Conservation (phyloP, 2,329 filamentous ascomycete genomes). For the Alternaria angustiovoidea region DNA sequence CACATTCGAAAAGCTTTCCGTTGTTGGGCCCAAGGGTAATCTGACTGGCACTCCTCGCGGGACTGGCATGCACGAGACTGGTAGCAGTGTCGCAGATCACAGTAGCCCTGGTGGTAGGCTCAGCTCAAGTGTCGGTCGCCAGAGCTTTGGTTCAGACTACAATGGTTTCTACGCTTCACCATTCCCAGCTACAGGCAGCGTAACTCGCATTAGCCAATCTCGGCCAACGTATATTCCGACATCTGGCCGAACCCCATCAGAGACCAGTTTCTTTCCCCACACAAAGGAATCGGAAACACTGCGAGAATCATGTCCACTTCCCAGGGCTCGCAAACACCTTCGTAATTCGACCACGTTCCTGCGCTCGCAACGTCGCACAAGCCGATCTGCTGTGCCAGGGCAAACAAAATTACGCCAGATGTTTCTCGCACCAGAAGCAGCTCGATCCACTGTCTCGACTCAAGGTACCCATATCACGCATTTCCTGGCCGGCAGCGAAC, state of each 20-base stretch:
- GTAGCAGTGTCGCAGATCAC: conserved; percentile 50
- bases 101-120: conserved; percentile 43
- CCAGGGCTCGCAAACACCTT: conserved; percentile 22
- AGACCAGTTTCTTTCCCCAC: conserved; percentile 31
- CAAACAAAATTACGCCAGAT: conserved; percentile 48
- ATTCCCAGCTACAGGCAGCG: conserved; percentile 29
- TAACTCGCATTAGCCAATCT: conserved; percentile 30
- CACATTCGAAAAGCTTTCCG: conserved; percentile 46
- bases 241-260: conserved; percentile 33
- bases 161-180: conserved; percentile 35
- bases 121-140: conserved; percentile 29
- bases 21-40: conserved; percentile 47
- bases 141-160: conserved; percentile 21
- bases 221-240: conserved; percentile 1
- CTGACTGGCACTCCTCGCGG: conserved; percentile 49
- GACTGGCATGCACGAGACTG: conserved; percentile 47
- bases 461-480: conserved; percentile 31
- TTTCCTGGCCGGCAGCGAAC: conserved; percentile 31
- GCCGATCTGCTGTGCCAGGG: conserved; percentile 42
- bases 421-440: conserved; percentile 39
- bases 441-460: conserved; percentile 29
- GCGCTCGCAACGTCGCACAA: conserved; percentile 25
- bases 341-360: conserved; percentile 28
- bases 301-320: conserved; percentile 20
- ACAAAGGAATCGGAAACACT: conserved; percentile 21